Percentiles rank a stretch among this genome's conserved stretches.
phyloP scores from a whole-genome alignment of 2,329 filamentous ascomycete genomes.

The Amauroascus niger region DNA sequence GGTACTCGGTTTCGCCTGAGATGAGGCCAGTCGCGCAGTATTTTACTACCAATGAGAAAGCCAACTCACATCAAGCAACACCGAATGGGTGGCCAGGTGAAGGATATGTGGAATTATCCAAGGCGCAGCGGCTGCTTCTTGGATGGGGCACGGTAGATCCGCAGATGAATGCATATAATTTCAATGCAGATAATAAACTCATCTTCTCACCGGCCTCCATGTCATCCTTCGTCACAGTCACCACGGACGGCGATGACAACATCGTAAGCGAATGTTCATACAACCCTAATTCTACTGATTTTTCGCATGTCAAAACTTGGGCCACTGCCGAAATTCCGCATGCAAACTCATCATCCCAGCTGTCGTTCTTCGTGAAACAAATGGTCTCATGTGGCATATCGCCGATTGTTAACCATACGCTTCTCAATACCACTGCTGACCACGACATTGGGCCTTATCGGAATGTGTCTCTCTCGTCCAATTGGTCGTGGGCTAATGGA shows the following conservation, averaged over 20 bases:
- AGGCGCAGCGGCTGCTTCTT: constrained; percentile 46
- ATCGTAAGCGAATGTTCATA: constrained; percentile 49
- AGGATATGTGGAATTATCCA: constrained; percentile 47
- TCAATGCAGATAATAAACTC: constrained; percentile 39
- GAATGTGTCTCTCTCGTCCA: constrained; percentile 41
- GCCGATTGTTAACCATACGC: constrained; percentile 48
- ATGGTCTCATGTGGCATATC: constrained; percentile 52
- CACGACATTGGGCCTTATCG: constrained; percentile 40
- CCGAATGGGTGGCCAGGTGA: constrained; percentile 56
- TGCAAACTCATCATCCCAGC: constrained; percentile 21
- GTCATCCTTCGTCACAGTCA: constrained; percentile 28
- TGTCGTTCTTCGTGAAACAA: constrained; percentile 31
- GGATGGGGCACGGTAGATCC: constrained; percentile 49
- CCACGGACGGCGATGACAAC: constrained; percentile 31
- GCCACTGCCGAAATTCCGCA: constrained; percentile 30
- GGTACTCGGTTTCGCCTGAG: constrained; percentile 40
- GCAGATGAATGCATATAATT: constrained; percentile 49
- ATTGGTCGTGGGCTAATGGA: constrained; percentile 52
- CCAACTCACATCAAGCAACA: constrained; percentile 38
- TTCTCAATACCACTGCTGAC: constrained; percentile 45
- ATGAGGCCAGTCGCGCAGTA: constrained; percentile 45
- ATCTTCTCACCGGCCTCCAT: constrained; percentile 46
- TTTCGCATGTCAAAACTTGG: constrained; percentile 47
- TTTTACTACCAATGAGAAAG: constrained; percentile 37
- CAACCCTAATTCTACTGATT: constrained; percentile 29